Conservation (phyloP, 768 basidiomycete genomes). For the Lentinula sp. region DNA sequence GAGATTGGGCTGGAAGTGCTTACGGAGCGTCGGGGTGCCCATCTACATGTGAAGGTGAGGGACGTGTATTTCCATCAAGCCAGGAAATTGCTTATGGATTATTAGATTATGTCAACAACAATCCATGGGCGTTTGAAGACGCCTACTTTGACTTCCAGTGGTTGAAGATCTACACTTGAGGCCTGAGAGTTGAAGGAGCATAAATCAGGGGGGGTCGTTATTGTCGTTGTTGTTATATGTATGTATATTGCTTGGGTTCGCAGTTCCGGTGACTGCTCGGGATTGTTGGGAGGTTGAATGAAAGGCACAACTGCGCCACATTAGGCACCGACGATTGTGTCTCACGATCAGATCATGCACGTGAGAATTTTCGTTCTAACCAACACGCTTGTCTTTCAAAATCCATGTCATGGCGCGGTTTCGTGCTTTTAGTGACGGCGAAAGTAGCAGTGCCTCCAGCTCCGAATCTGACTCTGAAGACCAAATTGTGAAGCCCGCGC, state of each 20-base stretch:
- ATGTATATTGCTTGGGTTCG: no score
- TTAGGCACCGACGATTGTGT: no score
- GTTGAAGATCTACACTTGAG: slow-evolving; percentile 29
- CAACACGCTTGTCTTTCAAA: neutral
- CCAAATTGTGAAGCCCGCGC: neutral
- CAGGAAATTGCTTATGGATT: neutral
- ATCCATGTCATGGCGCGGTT: slow-evolving; percentile 55
- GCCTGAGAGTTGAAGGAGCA: neutral
- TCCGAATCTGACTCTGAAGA: slow-evolving; percentile 22
- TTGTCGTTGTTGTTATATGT: no score
- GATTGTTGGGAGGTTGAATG: no score
- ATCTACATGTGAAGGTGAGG: slow-evolving; percentile 43
- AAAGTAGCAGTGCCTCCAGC: slow-evolving; percentile 21
- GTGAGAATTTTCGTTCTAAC: neutral
- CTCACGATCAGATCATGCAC: neutral
- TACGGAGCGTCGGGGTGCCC: slow-evolving; percentile 46
- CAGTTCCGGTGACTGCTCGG: no score
- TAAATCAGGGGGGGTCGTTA: no score
- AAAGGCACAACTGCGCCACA: no score
- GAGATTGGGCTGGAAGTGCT: slow-evolving; percentile 50
- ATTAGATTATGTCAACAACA: slow-evolving; percentile 51
- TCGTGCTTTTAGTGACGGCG: slow-evolving; percentile 48
- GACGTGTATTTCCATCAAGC: neutral
- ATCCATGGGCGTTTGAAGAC: slow-evolving; percentile 50
- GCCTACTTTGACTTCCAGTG: slow-evolving; percentile 64